These are phyloP conservation scores for Zanthoxylum bungeanum DNA, from an alignment of 345 rosid species.

Conservation along the genomic window DNA sequence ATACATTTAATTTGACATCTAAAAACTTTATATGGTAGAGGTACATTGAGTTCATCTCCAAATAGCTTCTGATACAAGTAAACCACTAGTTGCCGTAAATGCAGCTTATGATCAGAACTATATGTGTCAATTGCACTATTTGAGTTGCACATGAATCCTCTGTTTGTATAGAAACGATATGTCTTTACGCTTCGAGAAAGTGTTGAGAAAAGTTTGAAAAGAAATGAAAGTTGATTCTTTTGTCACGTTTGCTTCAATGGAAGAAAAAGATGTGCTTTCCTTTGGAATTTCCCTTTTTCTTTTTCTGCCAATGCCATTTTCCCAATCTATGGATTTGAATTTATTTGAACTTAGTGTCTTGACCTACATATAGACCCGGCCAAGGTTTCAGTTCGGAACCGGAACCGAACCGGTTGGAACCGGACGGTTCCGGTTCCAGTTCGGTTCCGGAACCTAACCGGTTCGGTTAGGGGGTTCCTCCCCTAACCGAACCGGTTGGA, in stretches of 20 bases:
- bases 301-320: neutral
- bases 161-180: neutral
- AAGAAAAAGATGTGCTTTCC: slow-evolving; percentile 24
- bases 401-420: no score
- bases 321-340: slow-evolving; percentile 5
- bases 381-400: no score
- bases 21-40: neutral
- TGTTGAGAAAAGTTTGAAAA: slow-evolving; percentile 9
- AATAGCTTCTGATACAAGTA: neutral
- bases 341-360: neutral
- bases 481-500: no score
- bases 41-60: neutral
- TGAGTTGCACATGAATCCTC: slow-evolving; percentile 14
- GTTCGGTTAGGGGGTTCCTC: no score
- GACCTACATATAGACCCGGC: neutral
- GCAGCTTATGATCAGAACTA: neutral
- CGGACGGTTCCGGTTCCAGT: no score
- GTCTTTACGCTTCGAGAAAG: slow-evolving; percentile 40
- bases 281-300: slow-evolving; percentile 10
- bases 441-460: no score
- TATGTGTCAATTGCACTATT: neutral
- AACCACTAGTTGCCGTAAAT: neutral
- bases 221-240: slow-evolving; percentile 21
- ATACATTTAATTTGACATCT: neutral
- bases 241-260: slow-evolving; percentile 15